Evolutionary conservation across 2,329 filamentous ascomycete genomes (phyloP), one percentile per base, ranked within the genome.

Genomic region (Ascosphaera apis): DNA sequence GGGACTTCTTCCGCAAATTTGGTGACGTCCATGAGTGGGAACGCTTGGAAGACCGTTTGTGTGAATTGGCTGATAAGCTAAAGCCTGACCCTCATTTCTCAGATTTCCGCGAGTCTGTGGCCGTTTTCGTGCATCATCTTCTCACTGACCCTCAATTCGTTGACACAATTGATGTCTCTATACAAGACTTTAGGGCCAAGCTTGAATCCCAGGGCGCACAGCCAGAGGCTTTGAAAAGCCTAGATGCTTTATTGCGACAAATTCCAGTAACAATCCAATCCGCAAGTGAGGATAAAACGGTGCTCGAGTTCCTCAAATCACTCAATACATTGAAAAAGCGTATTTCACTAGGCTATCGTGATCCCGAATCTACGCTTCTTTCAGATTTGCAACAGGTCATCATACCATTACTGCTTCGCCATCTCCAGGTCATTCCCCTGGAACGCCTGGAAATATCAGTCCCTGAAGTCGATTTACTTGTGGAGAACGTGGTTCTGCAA

Each of bases 401-500:
- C 49, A 62, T 88, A 3, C 86, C 86, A 0, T 58, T 82, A 9
- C 48, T 83, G 3, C 67, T 93, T 39, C 66, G 80, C 43, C 69
- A 71, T 2, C 65, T 95, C 21, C 83, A 93, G 51, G 83, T 82
- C 54, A 60, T 95, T 3, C 86, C 86, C 0, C 88, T 95, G 36
- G 84, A 84, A 0, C 75, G 86, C 3, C 56, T 93, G n/a, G 86
- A 93, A 53, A 63, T 93, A 3, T 77, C 80, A 1, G 77, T 76
- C 3, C 84, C 83, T 0, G 72, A 79, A 23, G 64, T 91, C 37
- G 84, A 93, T 46, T 66, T 95, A 3, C 60, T 95, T 1, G 60
- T 95, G 2, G 86, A 95, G 50, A 93, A 91, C 43, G 62, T 95
- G 21, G 77, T 95, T 40, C 65, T 95, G 21, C 81, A 93, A 49